Percentiles rank a stretch among this genome's conserved stretches.
These are phyloP conservation scores for Hypoxylon crocopeplum DNA, from an alignment of 495 filamentous ascomycete genomes.

Conservation along the genomic window DNA sequence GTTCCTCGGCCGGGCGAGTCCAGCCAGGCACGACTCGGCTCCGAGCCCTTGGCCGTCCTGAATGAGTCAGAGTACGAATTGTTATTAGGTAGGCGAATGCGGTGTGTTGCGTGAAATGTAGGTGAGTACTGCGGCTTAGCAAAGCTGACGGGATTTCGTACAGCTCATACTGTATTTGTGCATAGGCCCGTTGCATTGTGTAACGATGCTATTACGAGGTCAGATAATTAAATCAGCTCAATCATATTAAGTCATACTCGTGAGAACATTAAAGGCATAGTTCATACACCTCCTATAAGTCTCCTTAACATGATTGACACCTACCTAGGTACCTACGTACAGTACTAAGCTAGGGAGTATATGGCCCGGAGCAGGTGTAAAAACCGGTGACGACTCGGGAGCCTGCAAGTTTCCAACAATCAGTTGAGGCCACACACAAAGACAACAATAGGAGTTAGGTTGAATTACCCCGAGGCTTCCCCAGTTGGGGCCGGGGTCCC, in stretches of 20 bases:
- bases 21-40: conserved; percentile 19
- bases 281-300: too few relatives aligned
- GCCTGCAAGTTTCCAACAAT: too few relatives aligned
- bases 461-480: conserved; percentile 33
- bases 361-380: too few relatives aligned
- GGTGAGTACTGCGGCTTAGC: not conserved
- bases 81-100: too few relatives aligned
- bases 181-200: not conserved
- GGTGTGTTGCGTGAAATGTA: not conserved
- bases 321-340: too few relatives aligned
- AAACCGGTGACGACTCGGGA: too few relatives aligned
- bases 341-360: too few relatives aligned
- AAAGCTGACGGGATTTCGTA: conserved; percentile 11
- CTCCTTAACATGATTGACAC: too few relatives aligned
- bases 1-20: conserved; percentile 1
- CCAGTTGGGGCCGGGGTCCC: conserved; percentile 22
- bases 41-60: conserved; percentile 6
- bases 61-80: not conserved
- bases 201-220: not conserved
- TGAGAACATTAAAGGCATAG: too few relatives aligned
- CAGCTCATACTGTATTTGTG: not conserved
- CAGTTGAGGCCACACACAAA: not conserved
- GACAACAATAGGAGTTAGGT: not conserved
- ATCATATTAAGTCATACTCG: too few relatives aligned
- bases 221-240: not conserved